Conservation (phyloP, 148 eudicot genomes). For the Camellia japonica region DNA sequence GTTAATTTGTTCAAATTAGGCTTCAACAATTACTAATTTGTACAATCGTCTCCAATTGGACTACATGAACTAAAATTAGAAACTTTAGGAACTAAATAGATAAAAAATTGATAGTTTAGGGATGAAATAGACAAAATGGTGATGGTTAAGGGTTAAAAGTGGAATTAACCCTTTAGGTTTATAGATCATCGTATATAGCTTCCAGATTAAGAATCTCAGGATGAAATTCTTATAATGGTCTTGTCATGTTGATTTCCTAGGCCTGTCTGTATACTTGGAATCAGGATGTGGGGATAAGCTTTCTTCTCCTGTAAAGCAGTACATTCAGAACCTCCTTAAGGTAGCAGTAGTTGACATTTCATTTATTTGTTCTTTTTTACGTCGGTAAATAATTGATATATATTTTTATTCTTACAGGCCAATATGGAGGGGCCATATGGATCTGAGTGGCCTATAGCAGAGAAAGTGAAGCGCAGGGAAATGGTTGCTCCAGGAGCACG, state of each 20-base stretch:
- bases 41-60: no score
- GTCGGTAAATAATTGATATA: neutral
- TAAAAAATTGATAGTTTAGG: no score
- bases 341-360: slow-evolving; percentile 26
- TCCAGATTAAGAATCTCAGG: neutral
- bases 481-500: slow-evolving; percentile 82
- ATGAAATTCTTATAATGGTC: neutral
- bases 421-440: slow-evolving; percentile 90
- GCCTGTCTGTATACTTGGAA: slow-evolving; percentile 54
- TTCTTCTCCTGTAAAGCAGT: slow-evolving; percentile 56
- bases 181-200: neutral
- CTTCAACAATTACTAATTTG: no score
- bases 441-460: slow-evolving; percentile 76
- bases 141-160: no score
- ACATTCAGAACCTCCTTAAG: slow-evolving; percentile 67
- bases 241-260: slow-evolving; percentile 30
- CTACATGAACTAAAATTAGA: no score
- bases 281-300: slow-evolving; percentile 67
- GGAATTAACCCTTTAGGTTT: no score
- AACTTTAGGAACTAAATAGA: neutral
- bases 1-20: no score
- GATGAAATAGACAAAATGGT: no score
- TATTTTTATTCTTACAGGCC: slow-evolving; percentile 31
- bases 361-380: neutral
- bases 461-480: slow-evolving; percentile 77